A percentile compares a stretch with the other conserved stretches of the same genome.
These are phyloP conservation scores for Flagelloscypha sp. DNA, from an alignment of 768 basidiomycete genomes.

Conservation along the genomic window DNA sequence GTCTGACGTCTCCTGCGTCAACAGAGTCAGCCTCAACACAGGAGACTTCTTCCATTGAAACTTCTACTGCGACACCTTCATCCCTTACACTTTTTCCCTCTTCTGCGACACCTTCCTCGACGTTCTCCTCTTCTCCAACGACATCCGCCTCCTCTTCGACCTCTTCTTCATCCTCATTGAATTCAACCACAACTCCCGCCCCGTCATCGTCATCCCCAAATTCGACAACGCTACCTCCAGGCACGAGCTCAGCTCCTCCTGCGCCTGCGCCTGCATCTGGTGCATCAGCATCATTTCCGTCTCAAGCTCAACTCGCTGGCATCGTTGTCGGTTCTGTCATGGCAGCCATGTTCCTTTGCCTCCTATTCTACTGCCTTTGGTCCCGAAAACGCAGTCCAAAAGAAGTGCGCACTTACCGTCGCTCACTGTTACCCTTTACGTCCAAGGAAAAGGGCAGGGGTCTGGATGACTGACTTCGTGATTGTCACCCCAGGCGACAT, in stretches of 20 bases:
- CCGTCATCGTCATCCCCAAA: constrained; percentile 20
- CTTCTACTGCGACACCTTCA: constrained; percentile 16
- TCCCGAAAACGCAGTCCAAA: constrained; percentile 27
- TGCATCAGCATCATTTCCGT: constrained; percentile 11
- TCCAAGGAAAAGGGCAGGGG: too few species aligned
- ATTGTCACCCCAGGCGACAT: constrained; percentile 31
- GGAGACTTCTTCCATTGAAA: constrained; percentile 13
- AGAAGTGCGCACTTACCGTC: constrained; percentile 20
- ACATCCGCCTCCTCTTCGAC: constrained; percentile 18
- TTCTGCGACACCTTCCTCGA: constrained; percentile 23
- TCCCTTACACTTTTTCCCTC: constrained; percentile 18
- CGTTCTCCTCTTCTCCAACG: constrained; percentile 19
- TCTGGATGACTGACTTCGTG: constrained; percentile 29
- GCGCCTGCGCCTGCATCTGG: constrained; percentile 12
- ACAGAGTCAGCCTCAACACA: constrained; percentile 18
- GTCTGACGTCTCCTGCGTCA: constrained; percentile 56
- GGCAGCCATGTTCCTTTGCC: constrained; percentile 49
- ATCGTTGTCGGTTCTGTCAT: constrained; percentile 55
- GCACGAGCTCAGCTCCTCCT: constrained; percentile 13
- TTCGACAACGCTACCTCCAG: constrained; percentile 12
- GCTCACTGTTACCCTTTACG: constrained; percentile 16
- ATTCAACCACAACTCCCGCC: constrained; percentile 22
- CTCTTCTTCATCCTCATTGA: constrained; percentile 20
- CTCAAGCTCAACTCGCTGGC: constrained; percentile 41
- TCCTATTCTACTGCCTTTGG: constrained; percentile 41